phyloP scores from a whole-genome alignment of 805 yeast genomes.

The Geotrichum ghanense region DNA sequence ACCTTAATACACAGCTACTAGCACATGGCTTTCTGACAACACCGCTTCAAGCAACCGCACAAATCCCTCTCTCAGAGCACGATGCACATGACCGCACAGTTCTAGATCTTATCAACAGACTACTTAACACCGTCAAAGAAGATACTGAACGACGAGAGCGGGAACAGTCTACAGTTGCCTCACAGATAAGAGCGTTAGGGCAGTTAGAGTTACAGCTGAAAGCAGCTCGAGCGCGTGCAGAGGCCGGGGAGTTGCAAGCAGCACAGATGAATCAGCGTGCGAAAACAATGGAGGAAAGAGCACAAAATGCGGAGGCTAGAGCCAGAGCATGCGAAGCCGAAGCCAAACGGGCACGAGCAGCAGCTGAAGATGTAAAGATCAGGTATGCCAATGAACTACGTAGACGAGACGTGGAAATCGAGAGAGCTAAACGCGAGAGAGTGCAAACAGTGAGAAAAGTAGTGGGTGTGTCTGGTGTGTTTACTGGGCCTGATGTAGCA shows the following conservation, averaged over 20 bases:
- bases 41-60: not conserved
- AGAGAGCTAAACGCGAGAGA: slow-evolving; percentile 12
- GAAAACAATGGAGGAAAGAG: not conserved
- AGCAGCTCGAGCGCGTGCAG: not conserved
- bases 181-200: not conserved
- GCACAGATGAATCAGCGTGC: not conserved
- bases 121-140: slow-evolving; percentile 13
- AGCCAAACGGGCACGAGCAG: not conserved
- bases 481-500: not conserved
- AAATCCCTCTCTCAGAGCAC: not conserved
- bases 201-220: not conserved
- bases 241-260: not conserved
- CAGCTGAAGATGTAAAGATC: not conserved
- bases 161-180: not conserved
- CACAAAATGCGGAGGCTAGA: not conserved
- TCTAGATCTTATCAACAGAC: slow-evolving; percentile 17
- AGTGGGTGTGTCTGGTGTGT: not conserved
- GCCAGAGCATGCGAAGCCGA: not conserved
- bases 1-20: slow-evolving; percentile 15
- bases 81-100: slow-evolving; percentile 12
- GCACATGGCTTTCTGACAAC: slow-evolving; percentile 14
- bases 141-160: slow-evolving; percentile 10
- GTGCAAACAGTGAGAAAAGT: slow-evolving; percentile 4
- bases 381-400: slow-evolving; percentile 15
- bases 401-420: slow-evolving; percentile 16